A percentile compares a stretch with the other conserved stretches of the same genome.
Evolutionary conservation across 768 basidiomycete species (phyloP).

Genomic region (Sporobolomyces pararoseus): DNA sequence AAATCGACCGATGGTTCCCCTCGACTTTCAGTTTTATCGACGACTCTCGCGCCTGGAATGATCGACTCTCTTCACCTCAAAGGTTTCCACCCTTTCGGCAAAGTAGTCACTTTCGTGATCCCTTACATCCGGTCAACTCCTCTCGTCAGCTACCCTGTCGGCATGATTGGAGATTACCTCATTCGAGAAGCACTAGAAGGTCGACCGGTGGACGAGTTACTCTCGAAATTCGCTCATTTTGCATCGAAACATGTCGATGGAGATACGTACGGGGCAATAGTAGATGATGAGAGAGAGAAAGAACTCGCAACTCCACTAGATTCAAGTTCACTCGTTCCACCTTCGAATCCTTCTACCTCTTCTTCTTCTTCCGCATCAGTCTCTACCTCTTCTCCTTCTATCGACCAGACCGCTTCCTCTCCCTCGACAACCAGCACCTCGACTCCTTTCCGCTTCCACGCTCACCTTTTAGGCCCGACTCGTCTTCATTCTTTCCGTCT

Average conservation of each 20-base stretch:
- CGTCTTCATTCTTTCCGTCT: background rate
- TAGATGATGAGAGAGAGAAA: conserved; percentile 17
- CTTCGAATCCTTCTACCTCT: background rate
- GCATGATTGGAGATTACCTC: background rate
- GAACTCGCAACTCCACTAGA: background rate
- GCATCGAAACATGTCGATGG: conserved; percentile 11
- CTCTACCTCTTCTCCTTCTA: background rate
- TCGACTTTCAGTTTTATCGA: background rate
- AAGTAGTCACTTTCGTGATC: background rate
- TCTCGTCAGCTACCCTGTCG: background rate
- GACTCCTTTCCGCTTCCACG: conserved; percentile 13
- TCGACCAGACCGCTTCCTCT: background rate
- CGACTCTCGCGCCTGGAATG: conserved; percentile 11
- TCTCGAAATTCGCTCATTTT: conserved; percentile 14
- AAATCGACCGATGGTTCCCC: background rate
- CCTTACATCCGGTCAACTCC: conserved; percentile 16
- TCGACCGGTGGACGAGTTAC: conserved; percentile 8
- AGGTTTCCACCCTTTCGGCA: background rate
- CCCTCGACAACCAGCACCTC: background rate
- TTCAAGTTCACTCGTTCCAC: background rate
- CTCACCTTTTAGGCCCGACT: conserved; percentile 10
- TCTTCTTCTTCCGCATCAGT: background rate
- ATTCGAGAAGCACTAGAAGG: conserved; percentile 19
- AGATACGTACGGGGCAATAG: background rate
- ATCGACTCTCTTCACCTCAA: conserved; percentile 9